A percentile compares a stretch with the other conserved stretches of the same genome.
Conservation (phyloP, 2,329 filamentous ascomycete species). For the Chalara sp. region DNA sequence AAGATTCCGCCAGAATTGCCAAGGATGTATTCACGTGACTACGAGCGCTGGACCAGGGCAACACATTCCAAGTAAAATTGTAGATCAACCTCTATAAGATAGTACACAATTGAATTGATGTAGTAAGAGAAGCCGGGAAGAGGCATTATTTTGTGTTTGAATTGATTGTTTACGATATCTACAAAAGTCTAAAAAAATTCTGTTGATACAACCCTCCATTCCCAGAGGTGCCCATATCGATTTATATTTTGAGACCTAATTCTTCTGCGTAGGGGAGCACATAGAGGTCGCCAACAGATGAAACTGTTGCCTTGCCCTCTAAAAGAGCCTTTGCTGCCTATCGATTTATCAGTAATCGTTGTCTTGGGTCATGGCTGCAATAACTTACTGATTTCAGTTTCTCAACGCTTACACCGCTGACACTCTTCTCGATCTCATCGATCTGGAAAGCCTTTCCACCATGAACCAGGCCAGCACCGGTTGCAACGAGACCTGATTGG, state of each 20-base stretch:
- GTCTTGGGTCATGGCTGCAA: neutral
- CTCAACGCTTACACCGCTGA: conserved; percentile 76
- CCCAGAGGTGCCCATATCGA: conserved; percentile 21
- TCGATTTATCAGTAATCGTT: conserved; percentile 24
- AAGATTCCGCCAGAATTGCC: no score
- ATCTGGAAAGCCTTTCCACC: conserved; percentile 79
- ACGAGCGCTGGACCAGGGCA: no score
- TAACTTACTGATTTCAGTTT: conserved; percentile 75
- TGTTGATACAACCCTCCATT: conserved; percentile 28
- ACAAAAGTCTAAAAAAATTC: conserved; percentile 28
- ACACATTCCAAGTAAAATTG: no score
- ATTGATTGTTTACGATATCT: conserved; percentile 24
- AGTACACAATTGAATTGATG: no score
- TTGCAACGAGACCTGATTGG: conserved; percentile 70
- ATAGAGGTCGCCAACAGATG: conserved; percentile 85
- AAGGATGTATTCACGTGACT: no score
- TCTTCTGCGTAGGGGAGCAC: conserved; percentile 90
- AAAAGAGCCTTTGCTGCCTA: conserved; percentile 85
- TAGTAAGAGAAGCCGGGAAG: no score
- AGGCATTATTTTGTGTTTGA: conserved; percentile 4
- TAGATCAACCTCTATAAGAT: no score
- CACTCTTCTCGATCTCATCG: conserved; percentile 67
- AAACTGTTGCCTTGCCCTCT: conserved; percentile 81
- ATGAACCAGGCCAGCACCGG: conserved; percentile 77
- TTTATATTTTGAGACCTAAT: conserved; percentile 89